Evolutionary conservation across 306 rosid genomes (phyloP), one percentile per base, ranked within the genome.

Genomic region (Carpinus fangiana): DNA sequence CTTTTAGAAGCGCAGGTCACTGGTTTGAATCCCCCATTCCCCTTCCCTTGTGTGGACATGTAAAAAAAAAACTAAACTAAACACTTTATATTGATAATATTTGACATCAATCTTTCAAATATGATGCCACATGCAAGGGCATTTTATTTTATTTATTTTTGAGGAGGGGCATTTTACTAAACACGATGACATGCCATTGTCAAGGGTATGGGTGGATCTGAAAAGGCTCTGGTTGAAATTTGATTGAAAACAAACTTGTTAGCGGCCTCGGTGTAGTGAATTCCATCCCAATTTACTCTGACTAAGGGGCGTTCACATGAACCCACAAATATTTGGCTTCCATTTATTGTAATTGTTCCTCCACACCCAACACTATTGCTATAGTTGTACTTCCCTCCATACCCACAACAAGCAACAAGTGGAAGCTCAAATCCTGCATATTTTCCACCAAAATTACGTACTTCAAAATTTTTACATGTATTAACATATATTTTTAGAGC

Each of bases 381-480:
- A 14, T 28, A 83, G 64, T 85, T 88, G 79, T 90, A 85, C 62
- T 80, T 26, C 26, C 89, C 94, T 71, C 89, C 94, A 68, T 80
- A 65, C 0, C 94, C 92, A 76, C 94, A 88, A 16, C 92, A 90
- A 2, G 87, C n/a, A 51, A 78, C 78, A 0, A 50, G 78, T 23
- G 92, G 85, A 16, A 28, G 28, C 70, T 86, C 89, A 82, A 88
- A 88, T 53, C 94, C 90, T 88, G 73, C 77, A 74, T 36, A 65
- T 16, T 4, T 41, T 3, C 7, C 26, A 51, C 21, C 11, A 2
- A 6, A 76, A 23, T 31, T 31, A 31, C 3, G 1, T 2, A 38
- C 21, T 60, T 2, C 16, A 36, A 2, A 31, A 1, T 31, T 31
- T 2, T 10, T 48, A 48, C 52, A 0, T 12, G 14, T 16, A 41